phyloP scores from a whole-genome alignment of 305 asterid species.

The Euphrasia arctica region DNA sequence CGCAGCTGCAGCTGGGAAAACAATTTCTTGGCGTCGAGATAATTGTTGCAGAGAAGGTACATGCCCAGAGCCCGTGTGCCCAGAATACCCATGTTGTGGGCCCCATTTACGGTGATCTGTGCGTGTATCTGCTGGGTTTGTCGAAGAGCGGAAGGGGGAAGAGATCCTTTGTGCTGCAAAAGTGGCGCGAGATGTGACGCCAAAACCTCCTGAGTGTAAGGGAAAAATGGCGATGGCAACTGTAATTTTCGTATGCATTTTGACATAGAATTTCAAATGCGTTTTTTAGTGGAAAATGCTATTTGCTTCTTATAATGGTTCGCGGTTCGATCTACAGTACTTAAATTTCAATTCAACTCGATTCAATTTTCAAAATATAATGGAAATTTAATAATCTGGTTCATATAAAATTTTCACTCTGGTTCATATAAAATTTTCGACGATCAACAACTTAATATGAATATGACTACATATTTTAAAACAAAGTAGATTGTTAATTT shows the following conservation, averaged over 20 bases:
- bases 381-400: too few species aligned
- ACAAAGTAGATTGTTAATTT: too few species aligned
- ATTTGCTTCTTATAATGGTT: too few species aligned
- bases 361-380: too few species aligned
- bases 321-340: too few species aligned
- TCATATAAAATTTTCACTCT: too few species aligned
- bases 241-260: constrained; percentile 31
- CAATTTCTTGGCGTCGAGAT: constrained; percentile 54
- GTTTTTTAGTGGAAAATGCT: not conserved
- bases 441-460: too few species aligned
- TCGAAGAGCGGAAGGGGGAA: constrained; percentile 29
- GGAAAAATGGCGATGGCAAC: constrained; percentile 20
- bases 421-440: too few species aligned
- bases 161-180: constrained; percentile 32
- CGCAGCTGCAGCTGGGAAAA: constrained; percentile 62
- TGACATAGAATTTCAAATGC: constrained; percentile 7
- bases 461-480: too few species aligned
- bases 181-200: constrained; percentile 66
- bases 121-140: constrained; percentile 66
- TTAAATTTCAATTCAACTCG: too few species aligned
- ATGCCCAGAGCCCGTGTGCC: constrained; percentile 77
- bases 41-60: constrained; percentile 47
- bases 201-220: constrained; percentile 44
- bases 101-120: constrained; percentile 67
- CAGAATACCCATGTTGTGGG: constrained; percentile 52